These are phyloP conservation scores for Crucibulum laeve DNA, from an alignment of 768 basidiomycete species.

Conservation along the genomic window DNA sequence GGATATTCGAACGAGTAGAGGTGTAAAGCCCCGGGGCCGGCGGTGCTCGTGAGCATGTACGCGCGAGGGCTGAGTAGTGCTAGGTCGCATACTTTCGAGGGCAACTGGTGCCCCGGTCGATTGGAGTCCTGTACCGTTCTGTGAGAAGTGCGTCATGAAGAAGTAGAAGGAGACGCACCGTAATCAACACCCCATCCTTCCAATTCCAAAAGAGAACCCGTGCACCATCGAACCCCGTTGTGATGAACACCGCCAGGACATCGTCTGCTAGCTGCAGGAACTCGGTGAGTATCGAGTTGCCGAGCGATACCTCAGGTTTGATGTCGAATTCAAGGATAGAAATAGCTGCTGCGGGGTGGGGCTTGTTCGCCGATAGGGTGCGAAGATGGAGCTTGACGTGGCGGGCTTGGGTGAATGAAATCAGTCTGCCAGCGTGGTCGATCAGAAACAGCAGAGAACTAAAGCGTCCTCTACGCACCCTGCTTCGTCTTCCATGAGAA, in stretches of 20 bases:
- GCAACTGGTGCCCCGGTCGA: no score
- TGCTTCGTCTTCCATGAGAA: conserved; percentile 25
- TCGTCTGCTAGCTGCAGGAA: not conserved
- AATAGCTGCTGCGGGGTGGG: not conserved
- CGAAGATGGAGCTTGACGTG: not conserved
- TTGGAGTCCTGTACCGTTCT: no score
- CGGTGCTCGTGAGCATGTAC: no score
- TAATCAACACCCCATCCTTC: conserved; percentile 32
- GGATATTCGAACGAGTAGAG: no score
- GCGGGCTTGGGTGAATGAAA: not conserved
- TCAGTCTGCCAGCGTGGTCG: not conserved
- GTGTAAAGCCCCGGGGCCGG: no score
- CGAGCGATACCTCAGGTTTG: not conserved
- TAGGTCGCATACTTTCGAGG: no score
- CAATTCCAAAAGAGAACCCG: conserved; percentile 46
- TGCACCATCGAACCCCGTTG: conserved; percentile 18
- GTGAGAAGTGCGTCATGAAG: no score
- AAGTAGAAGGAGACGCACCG: no score
- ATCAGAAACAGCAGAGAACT: not conserved
- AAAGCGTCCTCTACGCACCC: not conserved
- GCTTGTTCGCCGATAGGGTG: not conserved
- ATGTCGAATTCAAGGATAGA: not conserved
- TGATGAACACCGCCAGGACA: not conserved
- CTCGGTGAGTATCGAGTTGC: not conserved
- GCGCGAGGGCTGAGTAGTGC: no score